These are phyloP conservation scores for Phytophthora sp. DNA, from an alignment of 352 stramenopile genomes.

Conservation along the genomic window DNA sequence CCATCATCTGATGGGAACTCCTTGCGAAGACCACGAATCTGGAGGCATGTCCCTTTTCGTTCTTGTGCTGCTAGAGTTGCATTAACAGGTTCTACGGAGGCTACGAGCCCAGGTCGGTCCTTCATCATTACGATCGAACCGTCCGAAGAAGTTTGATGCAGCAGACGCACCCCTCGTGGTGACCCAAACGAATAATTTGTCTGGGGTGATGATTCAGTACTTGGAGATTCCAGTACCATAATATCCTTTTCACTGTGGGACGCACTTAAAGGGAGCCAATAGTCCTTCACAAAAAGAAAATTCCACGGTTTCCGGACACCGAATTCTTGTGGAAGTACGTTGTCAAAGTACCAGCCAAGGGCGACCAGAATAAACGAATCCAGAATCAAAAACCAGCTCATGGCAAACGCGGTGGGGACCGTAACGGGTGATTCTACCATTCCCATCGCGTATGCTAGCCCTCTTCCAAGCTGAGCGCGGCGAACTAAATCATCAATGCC, in stretches of 20 bases:
- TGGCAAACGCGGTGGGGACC: conserved; percentile 49
- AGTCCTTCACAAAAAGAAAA: conserved; percentile 79
- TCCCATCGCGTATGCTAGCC: conserved; percentile 62
- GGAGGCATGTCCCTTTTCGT: conserved; percentile 45
- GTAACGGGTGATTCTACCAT: conserved; percentile 41
- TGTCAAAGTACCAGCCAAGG: conserved; percentile 93
- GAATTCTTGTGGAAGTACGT: conserved; percentile 92
- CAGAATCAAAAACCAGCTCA: conserved; percentile 74
- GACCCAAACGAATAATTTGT: conserved; percentile 32
- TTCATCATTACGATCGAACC: conserved; percentile 43
- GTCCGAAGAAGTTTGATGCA: conserved; percentile 37
- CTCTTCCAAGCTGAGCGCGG: conserved; percentile 60
- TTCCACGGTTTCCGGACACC: conserved; percentile 90
- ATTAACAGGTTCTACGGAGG: conserved; percentile 51
- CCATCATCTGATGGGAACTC: conserved; percentile 69
- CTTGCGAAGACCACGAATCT: conserved; percentile 56
- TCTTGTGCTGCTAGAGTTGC: conserved; percentile 48
- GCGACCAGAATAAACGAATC: conserved; percentile 87
- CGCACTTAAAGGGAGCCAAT: conserved; percentile 19
- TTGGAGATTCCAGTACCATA: conserved; percentile 28
- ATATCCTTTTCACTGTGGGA: conserved; percentile 25
- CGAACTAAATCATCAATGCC: conserved; percentile 70
- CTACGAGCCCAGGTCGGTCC: conserved; percentile 16
- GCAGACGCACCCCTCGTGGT: conserved; percentile 13
- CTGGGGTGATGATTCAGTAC: conserved; percentile 22